A percentile compares a stretch with the other conserved stretches of the same genome.
phyloP scores from a whole-genome alignment of 768 basidiomycete species.

The Calvatia gigantea region DNA sequence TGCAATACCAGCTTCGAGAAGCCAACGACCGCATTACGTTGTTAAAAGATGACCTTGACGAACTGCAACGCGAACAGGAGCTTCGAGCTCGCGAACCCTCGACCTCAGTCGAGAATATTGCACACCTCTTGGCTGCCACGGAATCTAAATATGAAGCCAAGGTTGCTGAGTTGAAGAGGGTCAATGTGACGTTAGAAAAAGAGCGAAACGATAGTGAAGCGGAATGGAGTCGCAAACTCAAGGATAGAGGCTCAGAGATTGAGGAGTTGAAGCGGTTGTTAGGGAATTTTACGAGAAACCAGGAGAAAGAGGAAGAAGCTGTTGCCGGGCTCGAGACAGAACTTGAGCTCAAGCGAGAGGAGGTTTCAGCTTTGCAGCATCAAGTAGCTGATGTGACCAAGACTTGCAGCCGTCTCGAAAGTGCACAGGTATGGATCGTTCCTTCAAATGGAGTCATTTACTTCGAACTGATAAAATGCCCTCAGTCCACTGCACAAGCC shows the following conservation, averaged over 20 bases:
- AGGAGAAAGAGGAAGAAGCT: conserved; percentile 59
- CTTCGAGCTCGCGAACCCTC: conserved; percentile 38
- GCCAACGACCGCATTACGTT: conserved; percentile 66
- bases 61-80: conserved; percentile 59
- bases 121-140: conserved; percentile 68
- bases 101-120: conserved; percentile 61
- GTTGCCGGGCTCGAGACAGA: conserved; percentile 49
- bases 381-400: conserved; percentile 53
- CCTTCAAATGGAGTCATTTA: background rate
- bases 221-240: conserved; percentile 83
- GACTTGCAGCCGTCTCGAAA: conserved; percentile 42
- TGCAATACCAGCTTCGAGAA: conserved; percentile 85
- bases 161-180: conserved; percentile 66
- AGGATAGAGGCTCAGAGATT: conserved; percentile 72
- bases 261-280: conserved; percentile 66
- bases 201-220: conserved; percentile 87
- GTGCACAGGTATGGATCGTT: conserved; percentile 53
- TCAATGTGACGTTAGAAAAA: conserved; percentile 62
- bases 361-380: conserved; percentile 43
- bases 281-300: conserved; percentile 52
- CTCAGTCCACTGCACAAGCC: conserved; percentile 28
- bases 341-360: conserved; percentile 48
- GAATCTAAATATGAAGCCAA: conserved; percentile 77
- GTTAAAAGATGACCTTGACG: conserved; percentile 67
- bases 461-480: background rate